Evolutionary conservation across 2,329 filamentous ascomycete species (phyloP).

Genomic region (Verticillium zaregamsianum): DNA sequence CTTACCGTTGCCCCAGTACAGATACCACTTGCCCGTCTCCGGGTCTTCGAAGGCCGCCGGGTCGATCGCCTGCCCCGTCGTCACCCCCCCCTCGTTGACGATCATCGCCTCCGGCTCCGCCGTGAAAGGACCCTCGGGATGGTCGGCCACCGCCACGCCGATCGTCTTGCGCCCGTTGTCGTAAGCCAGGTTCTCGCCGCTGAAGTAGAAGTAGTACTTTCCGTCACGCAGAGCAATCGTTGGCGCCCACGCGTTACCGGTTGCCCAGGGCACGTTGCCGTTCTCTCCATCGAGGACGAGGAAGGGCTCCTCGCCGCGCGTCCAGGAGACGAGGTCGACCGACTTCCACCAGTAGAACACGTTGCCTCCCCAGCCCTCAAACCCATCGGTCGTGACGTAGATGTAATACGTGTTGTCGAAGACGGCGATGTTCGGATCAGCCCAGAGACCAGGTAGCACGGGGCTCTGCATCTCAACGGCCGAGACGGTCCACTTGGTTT

Average conservation of each 20-base stretch:
- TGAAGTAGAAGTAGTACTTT: slow-evolving; percentile 64
- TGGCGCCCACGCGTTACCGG: slow-evolving; percentile 64
- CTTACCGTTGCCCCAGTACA: slow-evolving; percentile 56
- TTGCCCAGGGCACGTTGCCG: slow-evolving; percentile 59
- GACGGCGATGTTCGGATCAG: slow-evolving; percentile 42
- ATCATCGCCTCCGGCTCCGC: slow-evolving; percentile 50
- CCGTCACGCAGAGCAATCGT: slow-evolving; percentile 55
- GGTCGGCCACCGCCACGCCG: slow-evolving; percentile 53
- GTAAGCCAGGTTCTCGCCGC: slow-evolving; percentile 45
- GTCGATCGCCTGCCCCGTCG: slow-evolving; percentile 48
- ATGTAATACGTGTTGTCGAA: slow-evolving; percentile 41
- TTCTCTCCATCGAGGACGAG: slow-evolving; percentile 38
- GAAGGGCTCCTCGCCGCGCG: slow-evolving; percentile 33
- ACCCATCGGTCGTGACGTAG: slow-evolving; percentile 42
- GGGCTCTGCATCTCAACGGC: slow-evolving; percentile 23
- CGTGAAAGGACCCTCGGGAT: slow-evolving; percentile 56
- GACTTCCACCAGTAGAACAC: slow-evolving; percentile 46
- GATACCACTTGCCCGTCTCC: slow-evolving; percentile 49
- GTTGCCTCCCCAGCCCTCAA: slow-evolving; percentile 38
- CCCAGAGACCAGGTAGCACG: slow-evolving; percentile 32
- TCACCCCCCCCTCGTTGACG: slow-evolving; percentile 42
- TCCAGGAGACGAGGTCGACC: slow-evolving; percentile 36
- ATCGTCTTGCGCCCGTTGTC: slow-evolving; percentile 49
- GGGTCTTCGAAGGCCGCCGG: slow-evolving; percentile 59
- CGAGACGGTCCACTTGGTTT: slow-evolving; percentile 11